Percentiles rank a stretch among this genome's conserved stretches.
Conservation (phyloP, 1,284 basidiomycete species). For the Cutaneotrichosporon cutaneum region DNA sequence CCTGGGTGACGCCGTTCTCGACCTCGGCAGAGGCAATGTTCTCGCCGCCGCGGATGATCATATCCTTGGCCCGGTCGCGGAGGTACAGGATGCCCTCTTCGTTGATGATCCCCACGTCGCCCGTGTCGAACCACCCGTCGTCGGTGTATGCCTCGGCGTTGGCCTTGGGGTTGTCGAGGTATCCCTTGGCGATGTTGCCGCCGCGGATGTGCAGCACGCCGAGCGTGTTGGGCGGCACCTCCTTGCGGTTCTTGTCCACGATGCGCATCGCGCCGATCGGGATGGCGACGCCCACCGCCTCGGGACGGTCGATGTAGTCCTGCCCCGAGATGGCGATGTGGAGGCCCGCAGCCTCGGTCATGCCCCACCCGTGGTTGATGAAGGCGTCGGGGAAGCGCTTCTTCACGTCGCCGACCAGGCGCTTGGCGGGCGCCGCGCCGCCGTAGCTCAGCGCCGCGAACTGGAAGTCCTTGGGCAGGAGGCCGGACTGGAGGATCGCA, state of each 20-base stretch:
- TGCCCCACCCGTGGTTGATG: slow-evolving; percentile 20
- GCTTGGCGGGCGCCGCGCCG: slow-evolving; percentile 43
- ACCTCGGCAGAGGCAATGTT: slow-evolving; percentile 48
- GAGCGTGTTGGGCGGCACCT: slow-evolving; percentile 26
- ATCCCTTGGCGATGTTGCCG: slow-evolving; percentile 48
- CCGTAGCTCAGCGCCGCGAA: slow-evolving; percentile 47
- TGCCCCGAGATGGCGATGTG: slow-evolving; percentile 17
- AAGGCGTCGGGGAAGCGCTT: slow-evolving; percentile 36
- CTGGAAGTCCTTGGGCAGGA: slow-evolving; percentile 22
- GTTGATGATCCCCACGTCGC: slow-evolving; percentile 42
- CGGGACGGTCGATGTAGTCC: slow-evolving; percentile 36
- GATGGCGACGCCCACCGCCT: slow-evolving; percentile 36
- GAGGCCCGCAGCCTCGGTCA: slow-evolving; percentile 19
- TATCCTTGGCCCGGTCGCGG: slow-evolving; percentile 27
- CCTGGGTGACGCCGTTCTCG: slow-evolving; percentile 44
- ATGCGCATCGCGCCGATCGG: slow-evolving; percentile 41
- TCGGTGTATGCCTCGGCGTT: slow-evolving; percentile 24
- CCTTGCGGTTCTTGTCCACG: slow-evolving; percentile 33
- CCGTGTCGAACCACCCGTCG: slow-evolving; percentile 50
- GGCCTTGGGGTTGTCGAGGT: slow-evolving; percentile 27
- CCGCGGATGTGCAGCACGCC: slow-evolving; percentile 44
- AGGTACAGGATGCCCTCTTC: slow-evolving; percentile 41
- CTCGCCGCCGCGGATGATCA: slow-evolving; percentile 51
- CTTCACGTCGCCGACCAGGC: slow-evolving; percentile 35
- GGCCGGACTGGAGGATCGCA: slow-evolving; percentile 36